Evolutionary conservation across 768 basidiomycete genomes (phyloP), one percentile per base, ranked within the genome.

Genomic region (Melanogaster broomeanus): DNA sequence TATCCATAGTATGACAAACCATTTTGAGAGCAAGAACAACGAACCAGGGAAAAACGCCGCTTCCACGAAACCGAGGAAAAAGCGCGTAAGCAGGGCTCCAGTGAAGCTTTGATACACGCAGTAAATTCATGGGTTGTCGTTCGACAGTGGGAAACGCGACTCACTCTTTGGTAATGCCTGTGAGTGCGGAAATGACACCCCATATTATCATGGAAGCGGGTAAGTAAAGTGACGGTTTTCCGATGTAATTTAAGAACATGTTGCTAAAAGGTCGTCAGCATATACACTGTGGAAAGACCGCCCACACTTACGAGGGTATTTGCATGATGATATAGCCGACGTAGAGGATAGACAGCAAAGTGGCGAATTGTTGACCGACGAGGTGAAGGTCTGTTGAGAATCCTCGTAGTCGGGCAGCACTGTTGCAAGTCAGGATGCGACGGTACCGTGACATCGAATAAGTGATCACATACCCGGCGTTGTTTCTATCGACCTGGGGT

Each of bases 381-480:
- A 89, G 76, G 33, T 78, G 67, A 18, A 90, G 74, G 62, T 88
- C 87, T 31, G 73, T 67, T 58, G 86, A 80, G 50, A 89, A 82
- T 0, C 88, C 89, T 45, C 81, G 75, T 24, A 85, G 70, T 42
- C 89, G 76, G 19, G 88, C 88, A 13, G 84, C 87, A 38, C 87
- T 87, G 52, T 42, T 48, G 28, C 18, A 44, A 8, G 41, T 52
- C 4, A 48, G 58, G 38, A 51, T 27, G 11, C 19, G 8, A n/a
- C n/a, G n/a, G n/a, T n/a, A n/a, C n/a, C n/a, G 16, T 6, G 21
- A 6, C 22, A 12, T 33, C 13, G 8, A 16, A 12, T 10, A 8
- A 41, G 28, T 41, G 45, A 18, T 24, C 13, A 64, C 74, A 56
- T 67, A 85, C 84, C 78, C 69, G 33, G 78, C 84, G 66, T 87